phyloP scores from a whole-genome alignment of 768 basidiomycete genomes.

The Mycena pura region DNA sequence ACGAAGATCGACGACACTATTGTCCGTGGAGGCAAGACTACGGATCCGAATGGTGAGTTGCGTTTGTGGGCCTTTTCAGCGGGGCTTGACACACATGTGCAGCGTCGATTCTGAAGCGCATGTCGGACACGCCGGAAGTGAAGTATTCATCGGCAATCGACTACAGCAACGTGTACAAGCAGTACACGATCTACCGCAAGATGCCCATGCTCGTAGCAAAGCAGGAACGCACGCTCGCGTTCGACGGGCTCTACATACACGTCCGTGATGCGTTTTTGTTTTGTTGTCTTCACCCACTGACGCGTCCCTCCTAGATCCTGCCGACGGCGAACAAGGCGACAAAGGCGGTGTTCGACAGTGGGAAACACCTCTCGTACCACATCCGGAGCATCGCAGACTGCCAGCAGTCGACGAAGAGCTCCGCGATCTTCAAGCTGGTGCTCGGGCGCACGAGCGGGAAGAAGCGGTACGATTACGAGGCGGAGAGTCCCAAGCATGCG shows the following conservation, averaged over 20 bases:
- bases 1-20: conserved; percentile 79
- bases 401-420: conserved; percentile 81
- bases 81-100: background rate
- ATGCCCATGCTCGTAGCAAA: conserved; percentile 92
- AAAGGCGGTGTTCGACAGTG: conserved; percentile 85
- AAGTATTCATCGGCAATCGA: conserved; percentile 72
- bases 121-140: conserved; percentile 74
- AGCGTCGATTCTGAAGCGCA: conserved; percentile 95
- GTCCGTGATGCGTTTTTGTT: conserved; percentile 46
- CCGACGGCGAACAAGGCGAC: conserved; percentile 77
- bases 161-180: conserved; percentile 88
- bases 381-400: conserved; percentile 86
- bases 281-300: conserved; percentile 14
- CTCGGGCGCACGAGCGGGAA: conserved; percentile 71
- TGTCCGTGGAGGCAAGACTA: conserved; percentile 72
- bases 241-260: conserved; percentile 94
- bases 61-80: background rate
- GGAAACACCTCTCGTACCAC: conserved; percentile 92
- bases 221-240: conserved; percentile 89
- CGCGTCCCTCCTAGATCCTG: conserved; percentile 69
- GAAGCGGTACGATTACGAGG: conserved; percentile 98
- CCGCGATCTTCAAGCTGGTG: conserved; percentile 87
- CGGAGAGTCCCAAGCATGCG: conserved; percentile 82
- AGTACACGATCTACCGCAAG: conserved; percentile 92
- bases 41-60: conserved; percentile 88